Evolutionary conservation across 2,329 filamentous ascomycete species (phyloP).

Genomic region (Ascochyta lentis): DNA sequence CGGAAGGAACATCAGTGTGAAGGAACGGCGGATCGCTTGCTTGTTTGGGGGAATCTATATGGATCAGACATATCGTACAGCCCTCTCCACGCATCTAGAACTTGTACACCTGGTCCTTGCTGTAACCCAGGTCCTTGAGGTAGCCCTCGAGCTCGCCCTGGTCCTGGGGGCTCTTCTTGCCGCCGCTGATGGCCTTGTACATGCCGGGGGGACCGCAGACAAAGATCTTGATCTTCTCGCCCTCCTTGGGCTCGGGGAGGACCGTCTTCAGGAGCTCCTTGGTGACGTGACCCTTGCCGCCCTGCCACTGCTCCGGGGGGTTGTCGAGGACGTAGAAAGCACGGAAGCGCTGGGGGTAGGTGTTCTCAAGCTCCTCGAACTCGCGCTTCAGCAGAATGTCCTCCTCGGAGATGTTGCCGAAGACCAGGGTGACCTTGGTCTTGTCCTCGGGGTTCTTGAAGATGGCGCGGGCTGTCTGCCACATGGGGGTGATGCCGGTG

Average conservation of each 20-base stretch:
- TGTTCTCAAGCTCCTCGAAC: constrained; percentile 87
- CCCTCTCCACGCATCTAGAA: constrained; percentile 32
- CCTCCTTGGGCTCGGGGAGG: constrained; percentile 84
- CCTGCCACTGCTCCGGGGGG: constrained; percentile 76
- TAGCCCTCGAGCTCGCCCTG: constrained; percentile 88
- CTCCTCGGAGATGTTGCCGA: constrained; percentile 86
- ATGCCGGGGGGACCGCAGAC: constrained; percentile 91
- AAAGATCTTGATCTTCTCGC: constrained; percentile 91
- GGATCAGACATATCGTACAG: constrained; percentile 34
- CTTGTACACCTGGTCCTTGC: constrained; percentile 93
- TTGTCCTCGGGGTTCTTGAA: constrained; percentile 96
- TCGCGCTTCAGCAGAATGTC: constrained; percentile 92
- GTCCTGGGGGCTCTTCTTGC: constrained; percentile 89
- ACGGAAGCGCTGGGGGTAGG: constrained; percentile 91
- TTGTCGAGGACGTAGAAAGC: constrained; percentile 94
- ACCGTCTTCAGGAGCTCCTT: constrained; percentile 96
- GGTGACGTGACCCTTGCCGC: constrained; percentile 79
- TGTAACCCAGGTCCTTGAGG: constrained; percentile 84
- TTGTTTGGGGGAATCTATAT: constrained; percentile 17
- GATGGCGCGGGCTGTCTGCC: constrained; percentile 87
- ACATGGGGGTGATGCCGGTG: constrained; percentile 98
- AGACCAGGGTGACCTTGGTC: constrained; percentile 96
- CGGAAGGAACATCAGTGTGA: neutral
- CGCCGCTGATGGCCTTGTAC: constrained; percentile 91
- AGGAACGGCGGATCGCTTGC: constrained; percentile 1